These are phyloP conservation scores for Juglanconis oblonga DNA, from an alignment of 2,329 filamentous ascomycete genomes.

Conservation along the genomic window DNA sequence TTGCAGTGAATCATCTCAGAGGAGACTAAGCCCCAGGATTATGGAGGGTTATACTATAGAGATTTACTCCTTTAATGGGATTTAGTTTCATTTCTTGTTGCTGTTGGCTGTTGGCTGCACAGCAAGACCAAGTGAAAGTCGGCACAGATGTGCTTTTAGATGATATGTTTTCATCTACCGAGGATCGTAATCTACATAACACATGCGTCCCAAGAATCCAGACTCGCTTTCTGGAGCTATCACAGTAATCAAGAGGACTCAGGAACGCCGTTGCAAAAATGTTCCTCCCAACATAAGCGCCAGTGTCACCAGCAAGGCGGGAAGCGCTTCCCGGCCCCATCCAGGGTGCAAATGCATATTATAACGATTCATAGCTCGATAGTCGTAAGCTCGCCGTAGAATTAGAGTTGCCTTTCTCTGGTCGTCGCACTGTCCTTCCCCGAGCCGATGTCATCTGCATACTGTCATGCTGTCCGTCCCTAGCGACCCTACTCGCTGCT, in stretches of 20 bases:
- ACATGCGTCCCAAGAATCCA: constrained; percentile 7
- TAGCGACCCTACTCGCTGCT: constrained; percentile 43
- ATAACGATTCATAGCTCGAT: constrained; percentile 13
- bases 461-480: neutral
- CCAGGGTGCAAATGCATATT: constrained; percentile 19
- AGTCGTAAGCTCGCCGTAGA: constrained; percentile 12
- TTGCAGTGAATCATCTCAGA: neutral
- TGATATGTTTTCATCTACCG: constrained; percentile 4
- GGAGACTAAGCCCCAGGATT: too few species aligned
- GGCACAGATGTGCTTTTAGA: neutral
- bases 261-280: constrained; percentile 10
- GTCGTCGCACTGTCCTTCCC: constrained; percentile 1
- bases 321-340: constrained; percentile 5
- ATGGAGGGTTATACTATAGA: too few species aligned
- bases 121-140: too few species aligned
- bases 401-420: constrained; percentile 4
- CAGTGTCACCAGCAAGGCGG: constrained; percentile 7
- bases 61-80: too few species aligned
- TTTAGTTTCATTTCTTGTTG: too few species aligned
- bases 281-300: constrained; percentile 5
- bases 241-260: constrained; percentile 8
- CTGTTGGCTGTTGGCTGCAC: too few species aligned
- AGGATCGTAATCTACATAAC: constrained; percentile 15
- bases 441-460: neutral
- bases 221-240: neutral